A percentile compares a stretch with the other conserved stretches of the same genome.
Conservation (phyloP, 345 rosid species). For the Gossypium thurberi region DNA sequence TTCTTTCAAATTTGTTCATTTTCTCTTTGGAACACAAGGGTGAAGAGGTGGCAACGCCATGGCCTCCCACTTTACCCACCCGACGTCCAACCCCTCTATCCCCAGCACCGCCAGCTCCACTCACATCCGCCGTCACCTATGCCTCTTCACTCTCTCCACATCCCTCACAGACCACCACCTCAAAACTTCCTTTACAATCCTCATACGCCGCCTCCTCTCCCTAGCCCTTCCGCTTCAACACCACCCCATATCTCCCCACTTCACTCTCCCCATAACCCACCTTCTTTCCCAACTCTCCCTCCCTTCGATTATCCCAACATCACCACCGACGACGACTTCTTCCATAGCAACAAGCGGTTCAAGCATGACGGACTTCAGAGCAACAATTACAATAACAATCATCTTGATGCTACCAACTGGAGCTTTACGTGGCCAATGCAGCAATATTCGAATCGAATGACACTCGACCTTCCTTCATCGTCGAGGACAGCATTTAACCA, state of each 20-base stretch:
- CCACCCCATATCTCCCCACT: constrained; percentile 25
- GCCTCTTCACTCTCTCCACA: background rate
- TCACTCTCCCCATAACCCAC: constrained; percentile 27
- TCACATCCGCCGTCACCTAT: constrained; percentile 18
- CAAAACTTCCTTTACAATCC: background rate
- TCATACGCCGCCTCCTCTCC: background rate
- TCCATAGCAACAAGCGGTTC: constrained; percentile 33
- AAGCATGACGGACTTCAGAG: background rate
- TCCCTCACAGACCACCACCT: background rate
- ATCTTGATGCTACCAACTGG: constrained; percentile 29
- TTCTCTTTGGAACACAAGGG: constrained; percentile 48
- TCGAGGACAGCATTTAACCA: constrained; percentile 13
- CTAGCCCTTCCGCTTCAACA: constrained; percentile 9
- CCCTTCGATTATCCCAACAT: constrained; percentile 25
- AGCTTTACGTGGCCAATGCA: constrained; percentile 21
- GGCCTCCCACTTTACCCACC: constrained; percentile 61
- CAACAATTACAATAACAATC: background rate
- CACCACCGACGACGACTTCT: constrained; percentile 16
- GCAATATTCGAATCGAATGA: constrained; percentile 9
- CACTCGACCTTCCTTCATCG: constrained; percentile 10
- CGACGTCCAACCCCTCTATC: constrained; percentile 31
- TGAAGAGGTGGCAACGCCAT: constrained; percentile 57
- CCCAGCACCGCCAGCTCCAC: constrained; percentile 2
- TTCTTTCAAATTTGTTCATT: too few relatives aligned
- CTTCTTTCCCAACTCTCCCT: constrained; percentile 33